Percentiles rank a stretch among this genome's conserved stretches.
phyloP scores from a whole-genome alignment of 1,284 basidiomycete genomes.

The Takashimella koratensis region DNA sequence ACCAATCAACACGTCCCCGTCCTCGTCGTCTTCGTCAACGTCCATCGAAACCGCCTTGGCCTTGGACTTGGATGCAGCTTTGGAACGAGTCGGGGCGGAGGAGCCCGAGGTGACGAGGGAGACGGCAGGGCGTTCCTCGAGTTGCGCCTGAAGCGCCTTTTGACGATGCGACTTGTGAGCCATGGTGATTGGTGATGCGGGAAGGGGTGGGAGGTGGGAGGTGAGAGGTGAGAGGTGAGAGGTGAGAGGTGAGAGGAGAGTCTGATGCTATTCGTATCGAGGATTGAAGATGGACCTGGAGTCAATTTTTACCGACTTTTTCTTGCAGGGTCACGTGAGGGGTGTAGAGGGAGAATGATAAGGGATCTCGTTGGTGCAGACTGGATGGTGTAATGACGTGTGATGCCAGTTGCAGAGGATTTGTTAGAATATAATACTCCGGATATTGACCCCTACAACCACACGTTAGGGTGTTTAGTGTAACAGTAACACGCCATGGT shows the following conservation, averaged over 20 bases:
- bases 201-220: background rate
- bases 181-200: slow-evolving; percentile 22
- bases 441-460: too few species aligned
- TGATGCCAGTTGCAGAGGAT: too few species aligned
- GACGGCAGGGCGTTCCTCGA: slow-evolving; percentile 44
- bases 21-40: slow-evolving; percentile 22
- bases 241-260: too few species aligned
- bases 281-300: background rate
- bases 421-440: too few species aligned
- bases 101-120: slow-evolving; percentile 34
- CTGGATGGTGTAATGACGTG: too few species aligned
- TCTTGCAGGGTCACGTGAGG: too few species aligned
- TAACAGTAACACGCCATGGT: too few species aligned
- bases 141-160: slow-evolving; percentile 47
- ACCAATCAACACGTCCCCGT: slow-evolving; percentile 26
- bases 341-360: too few species aligned
- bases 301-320: slow-evolving; percentile 1
- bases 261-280: too few species aligned
- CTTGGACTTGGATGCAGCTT: slow-evolving; percentile 17
- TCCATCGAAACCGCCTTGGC: background rate
- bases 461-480: too few species aligned
- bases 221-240: background rate
- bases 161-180: slow-evolving; percentile 50
- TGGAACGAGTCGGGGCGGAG: slow-evolving; percentile 16
- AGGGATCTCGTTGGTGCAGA: too few species aligned